Evolutionary conservation across 2,329 filamentous ascomycete species (phyloP).

Genomic region (Ramularia collo-cygni): DNA sequence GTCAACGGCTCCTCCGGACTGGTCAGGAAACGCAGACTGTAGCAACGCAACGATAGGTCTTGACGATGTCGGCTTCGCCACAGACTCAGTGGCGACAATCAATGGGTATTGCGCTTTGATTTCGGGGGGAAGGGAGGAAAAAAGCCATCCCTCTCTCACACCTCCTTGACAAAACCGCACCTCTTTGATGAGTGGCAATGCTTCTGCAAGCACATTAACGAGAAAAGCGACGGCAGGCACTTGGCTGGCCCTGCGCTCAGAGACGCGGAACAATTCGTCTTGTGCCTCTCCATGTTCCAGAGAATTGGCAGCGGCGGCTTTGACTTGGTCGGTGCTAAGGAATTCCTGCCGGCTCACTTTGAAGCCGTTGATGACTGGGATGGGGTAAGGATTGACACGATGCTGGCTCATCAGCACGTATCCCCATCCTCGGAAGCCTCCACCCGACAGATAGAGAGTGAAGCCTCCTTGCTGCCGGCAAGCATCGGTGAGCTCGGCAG

Average conservation of each 20-base stretch:
- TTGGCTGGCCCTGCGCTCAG: constrained; percentile 68
- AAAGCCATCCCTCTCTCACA: constrained; percentile 76
- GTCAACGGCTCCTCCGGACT: constrained; percentile 17
- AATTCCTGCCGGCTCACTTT: constrained; percentile 58
- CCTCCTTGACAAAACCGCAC: constrained; percentile 84
- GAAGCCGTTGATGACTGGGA: constrained; percentile 76
- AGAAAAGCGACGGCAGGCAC: constrained; percentile 78
- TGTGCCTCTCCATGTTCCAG: constrained; percentile 31
- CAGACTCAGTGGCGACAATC: constrained; percentile 51
- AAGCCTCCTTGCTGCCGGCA: constrained; percentile 46
- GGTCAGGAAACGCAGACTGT: constrained; percentile 39
- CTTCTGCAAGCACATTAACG: constrained; percentile 64
- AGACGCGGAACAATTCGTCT: constrained; percentile 59
- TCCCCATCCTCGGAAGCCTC: constrained; percentile 85
- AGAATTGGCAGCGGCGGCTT: constrained; percentile 33
- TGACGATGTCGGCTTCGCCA: constrained; percentile 43
- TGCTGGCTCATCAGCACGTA: constrained; percentile 81
- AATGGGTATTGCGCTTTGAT: constrained; percentile 62
- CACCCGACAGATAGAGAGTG: constrained; percentile 78
- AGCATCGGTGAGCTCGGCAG: constrained; percentile 44
- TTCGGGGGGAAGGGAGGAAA: constrained; percentile 56
- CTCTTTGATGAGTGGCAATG: constrained; percentile 62
- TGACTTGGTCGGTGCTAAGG: constrained; percentile 43
- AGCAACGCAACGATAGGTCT: constrained; percentile 44
- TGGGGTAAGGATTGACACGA: constrained; percentile 67